Base-by-base conservation (phyloP, 495 filamentous ascomycete genomes). In the Aspergillus campestris region DNA sequence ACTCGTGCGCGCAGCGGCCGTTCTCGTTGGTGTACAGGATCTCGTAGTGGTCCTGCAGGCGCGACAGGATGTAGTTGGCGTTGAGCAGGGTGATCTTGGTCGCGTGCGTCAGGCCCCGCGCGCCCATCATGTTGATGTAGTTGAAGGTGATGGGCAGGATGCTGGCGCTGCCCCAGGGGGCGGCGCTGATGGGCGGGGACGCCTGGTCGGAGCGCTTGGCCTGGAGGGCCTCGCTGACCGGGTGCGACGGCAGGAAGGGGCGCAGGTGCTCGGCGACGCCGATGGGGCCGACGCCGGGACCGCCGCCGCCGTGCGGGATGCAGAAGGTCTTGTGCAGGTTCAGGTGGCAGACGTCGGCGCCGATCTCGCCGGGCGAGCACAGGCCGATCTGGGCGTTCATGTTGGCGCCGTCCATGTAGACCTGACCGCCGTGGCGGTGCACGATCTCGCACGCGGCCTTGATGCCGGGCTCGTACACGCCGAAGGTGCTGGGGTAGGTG, bases 321-420 rank as follows among this genome's bases (percentile, higher is more conserved):
- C 92, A 98, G 75, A 98, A 98, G 1, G 92, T 98, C 72, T 98
- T 98, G 77, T 98, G 92, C 11, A 98, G 74, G 64, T 98, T 98
- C 44, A 98, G 69, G 70, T 98, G 92, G 77, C 92, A 98, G 24
- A 97, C 94, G 58, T 98, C 92, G 8, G 92, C 92, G 33, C 92
- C 92, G 55, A 98, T 96, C 60, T 95, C 89, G 11, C 92, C 92
- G 5, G 92, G 92, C 0, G 89, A 94, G 73, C 92, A 97, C 8
- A 98, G 80, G 1, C 92, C 92, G 49, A 98, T 95, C 64, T 98
- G 92, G 15, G 92, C 92, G 58, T 97, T 98, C 89, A 98, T 91
- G 67, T 98, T 98, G 42, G 92, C 92, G 44, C 92, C 92, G 65
- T 98, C 92, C 92, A 98, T 96, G 70, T 96, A 98, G 24, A 98